Conservation (phyloP, 2,329 filamentous ascomycete species). For the Trichoderma gracile region DNA sequence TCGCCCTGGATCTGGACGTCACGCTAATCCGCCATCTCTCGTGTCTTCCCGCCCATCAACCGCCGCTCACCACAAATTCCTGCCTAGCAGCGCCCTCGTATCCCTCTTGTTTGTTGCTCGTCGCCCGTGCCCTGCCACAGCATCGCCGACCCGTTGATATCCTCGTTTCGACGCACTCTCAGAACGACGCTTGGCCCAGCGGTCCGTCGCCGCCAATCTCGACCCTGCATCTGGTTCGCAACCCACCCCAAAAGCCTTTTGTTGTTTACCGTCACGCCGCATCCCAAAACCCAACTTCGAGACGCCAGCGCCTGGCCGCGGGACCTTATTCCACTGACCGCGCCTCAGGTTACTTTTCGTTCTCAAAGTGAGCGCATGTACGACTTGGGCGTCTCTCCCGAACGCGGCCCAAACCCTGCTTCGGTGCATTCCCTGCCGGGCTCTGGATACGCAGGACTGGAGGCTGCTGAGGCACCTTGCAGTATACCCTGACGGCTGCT, state of each 20-base stretch:
- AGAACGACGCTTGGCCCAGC: slow-evolving; percentile 17
- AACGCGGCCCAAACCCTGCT: slow-evolving; percentile 4
- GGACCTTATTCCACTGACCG: background rate
- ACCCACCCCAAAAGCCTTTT: background rate
- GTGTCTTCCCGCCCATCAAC: slow-evolving; percentile 23
- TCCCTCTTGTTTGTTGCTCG: background rate
- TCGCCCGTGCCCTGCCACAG: slow-evolving; percentile 3
- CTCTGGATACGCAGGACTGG: slow-evolving; percentile 38
- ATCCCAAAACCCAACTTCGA: background rate
- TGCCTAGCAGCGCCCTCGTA: slow-evolving; percentile 8
- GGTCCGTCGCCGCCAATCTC: slow-evolving; percentile 21
- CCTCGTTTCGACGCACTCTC: slow-evolving; percentile 10
- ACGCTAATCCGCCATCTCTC: slow-evolving; percentile 9
- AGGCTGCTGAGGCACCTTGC: slow-evolving; percentile 38
- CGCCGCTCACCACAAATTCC: slow-evolving; percentile 21
- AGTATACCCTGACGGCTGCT: slow-evolving; percentile 30
- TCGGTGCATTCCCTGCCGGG: slow-evolving; percentile 3
- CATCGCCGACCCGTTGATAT: slow-evolving; percentile 15
- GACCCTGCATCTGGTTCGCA: background rate
- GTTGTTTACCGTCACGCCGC: slow-evolving; percentile 15
- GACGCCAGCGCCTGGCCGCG: background rate
- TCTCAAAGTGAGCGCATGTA: slow-evolving; percentile 14
- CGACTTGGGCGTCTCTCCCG: background rate
- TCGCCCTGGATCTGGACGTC: background rate
- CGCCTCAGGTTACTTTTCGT: background rate